Evolutionary conservation across 2,329 filamentous ascomycete species (phyloP).

Genomic region (Chaetomiaceae sp.): DNA sequence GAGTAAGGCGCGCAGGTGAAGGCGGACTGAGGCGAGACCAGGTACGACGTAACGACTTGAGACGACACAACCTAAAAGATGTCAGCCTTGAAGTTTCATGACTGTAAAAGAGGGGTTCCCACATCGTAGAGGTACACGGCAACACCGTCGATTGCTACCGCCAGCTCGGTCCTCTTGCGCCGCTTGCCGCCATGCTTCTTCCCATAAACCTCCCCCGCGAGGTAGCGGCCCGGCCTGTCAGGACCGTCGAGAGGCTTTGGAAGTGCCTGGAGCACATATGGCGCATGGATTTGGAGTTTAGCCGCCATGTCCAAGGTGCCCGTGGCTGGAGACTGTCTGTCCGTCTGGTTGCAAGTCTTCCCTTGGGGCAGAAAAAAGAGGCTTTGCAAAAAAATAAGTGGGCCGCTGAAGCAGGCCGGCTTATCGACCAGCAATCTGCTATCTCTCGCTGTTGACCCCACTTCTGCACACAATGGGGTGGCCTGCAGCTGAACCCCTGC

Average conservation of each 20-base stretch:
- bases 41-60: slow-evolving; percentile 59
- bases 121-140: slow-evolving; percentile 62
- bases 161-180: slow-evolving; percentile 57
- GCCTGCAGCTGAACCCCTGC: neutral
- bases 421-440: neutral
- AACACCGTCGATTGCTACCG: slow-evolving; percentile 58
- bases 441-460: slow-evolving; percentile 13
- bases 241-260: slow-evolving; percentile 50
- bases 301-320: slow-evolving; percentile 42
- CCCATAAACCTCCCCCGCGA: slow-evolving; percentile 56
- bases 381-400: slow-evolving; percentile 19
- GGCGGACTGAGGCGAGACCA: slow-evolving; percentile 57
- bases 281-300: slow-evolving; percentile 56
- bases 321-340: slow-evolving; percentile 4
- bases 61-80: slow-evolving; percentile 39
- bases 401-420: neutral
- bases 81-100: neutral
- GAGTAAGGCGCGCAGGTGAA: slow-evolving; percentile 59
- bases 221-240: slow-evolving; percentile 45
- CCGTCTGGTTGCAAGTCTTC: slow-evolving; percentile 1
- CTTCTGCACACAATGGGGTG: too few species aligned
- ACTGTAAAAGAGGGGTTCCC: slow-evolving; percentile 23
- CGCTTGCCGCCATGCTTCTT: slow-evolving; percentile 52
- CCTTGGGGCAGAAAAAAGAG: slow-evolving; percentile 20
- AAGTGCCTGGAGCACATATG: slow-evolving; percentile 56